Evolutionary conservation across 1,284 basidiomycete species (phyloP), one percentile per base, ranked within the genome.

Genomic region (Ceratobasidium sp.): DNA sequence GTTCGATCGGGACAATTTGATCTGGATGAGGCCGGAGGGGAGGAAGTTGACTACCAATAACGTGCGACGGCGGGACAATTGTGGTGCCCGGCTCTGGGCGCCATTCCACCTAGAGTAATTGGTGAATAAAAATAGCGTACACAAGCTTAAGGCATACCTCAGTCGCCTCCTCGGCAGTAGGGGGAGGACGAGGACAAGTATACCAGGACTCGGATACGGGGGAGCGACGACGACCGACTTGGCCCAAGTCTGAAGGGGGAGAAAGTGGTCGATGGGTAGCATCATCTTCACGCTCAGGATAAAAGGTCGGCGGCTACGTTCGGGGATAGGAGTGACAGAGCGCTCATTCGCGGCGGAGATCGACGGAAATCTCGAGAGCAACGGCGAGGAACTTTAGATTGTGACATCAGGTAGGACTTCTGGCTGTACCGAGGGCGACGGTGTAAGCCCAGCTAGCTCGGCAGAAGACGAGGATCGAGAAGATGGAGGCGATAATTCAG

Each of bases 281-380:
- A n/a, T 76, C 73, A 18, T 76, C 73, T 46, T 76, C 73, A 5
- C 73, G 73, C 33, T 76, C 73, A 27, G 67, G 67, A 69, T 69
- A 69, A 8, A 69, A 35, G 6, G 67, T 69, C 27, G 67, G 67
- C 4, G 67, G 67, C 67, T 69, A 30, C 48, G 59, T 8, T 54
- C 60, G 30, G 71, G 71, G 30, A 74, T 48, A 33, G 73, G 73
- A 27, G 73, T 75, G 14, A 12, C 14, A 50, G 52, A 44, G n/a
- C 52, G 52, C 52, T 69, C 67, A 18, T 52, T 69, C 16, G 48
- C 48, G 30, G 62, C 73, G 18, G 73, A 55, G 27, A 76, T 76
- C 20, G 73, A 76, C n/a, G 73, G 73, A 0, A 64, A 76, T 27
- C 20, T 41, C 38, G 73, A 41, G 35, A 76, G 73, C 7, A 48